Conservation (phyloP, 805 yeast species). For the Wickerhamomyces subpelliculosus region DNA sequence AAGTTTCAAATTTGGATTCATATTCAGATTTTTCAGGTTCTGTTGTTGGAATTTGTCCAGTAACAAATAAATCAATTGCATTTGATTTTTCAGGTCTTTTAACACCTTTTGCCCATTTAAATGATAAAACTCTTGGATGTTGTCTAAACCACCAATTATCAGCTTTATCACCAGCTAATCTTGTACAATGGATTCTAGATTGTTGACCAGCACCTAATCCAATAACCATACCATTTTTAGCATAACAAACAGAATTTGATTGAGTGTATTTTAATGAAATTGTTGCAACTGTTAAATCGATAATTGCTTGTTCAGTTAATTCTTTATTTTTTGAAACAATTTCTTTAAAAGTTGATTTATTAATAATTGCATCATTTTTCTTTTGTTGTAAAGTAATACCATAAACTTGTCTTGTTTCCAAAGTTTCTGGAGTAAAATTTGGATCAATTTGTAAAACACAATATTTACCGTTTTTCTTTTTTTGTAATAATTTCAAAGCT, state of each 20-base stretch:
- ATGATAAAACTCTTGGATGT: slow-evolving; percentile 87
- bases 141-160: slow-evolving; percentile 99
- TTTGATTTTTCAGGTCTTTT: slow-evolving; percentile 98
- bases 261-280: slow-evolving; percentile 97
- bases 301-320: slow-evolving; percentile 84
- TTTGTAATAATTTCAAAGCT: slow-evolving; percentile 80
- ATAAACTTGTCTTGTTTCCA: slow-evolving; percentile 92
- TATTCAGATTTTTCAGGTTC: slow-evolving; percentile 94
- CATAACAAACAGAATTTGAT: slow-evolving; percentile 97
- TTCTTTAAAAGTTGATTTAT: slow-evolving; percentile 84
- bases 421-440: slow-evolving; percentile 70
- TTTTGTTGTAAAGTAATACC: slow-evolving; percentile 95
- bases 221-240: slow-evolving; percentile 98
- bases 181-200: slow-evolving; percentile 97
- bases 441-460: slow-evolving; percentile 96
- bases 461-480: slow-evolving; percentile 96
- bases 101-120: slow-evolving; percentile 97
- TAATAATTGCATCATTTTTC: slow-evolving; percentile 96
- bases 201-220: slow-evolving; percentile 99
- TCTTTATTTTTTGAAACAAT: slow-evolving; percentile 81
- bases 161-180: slow-evolving; percentile 98
- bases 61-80: slow-evolving; percentile 91
- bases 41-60: slow-evolving; percentile 81
- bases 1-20: slow-evolving; percentile 75
- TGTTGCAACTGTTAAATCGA: slow-evolving; percentile 95